Evolutionary conservation across 108 stramenopile genomes (phyloP).

Genomic region (Tribonema minus): DNA sequence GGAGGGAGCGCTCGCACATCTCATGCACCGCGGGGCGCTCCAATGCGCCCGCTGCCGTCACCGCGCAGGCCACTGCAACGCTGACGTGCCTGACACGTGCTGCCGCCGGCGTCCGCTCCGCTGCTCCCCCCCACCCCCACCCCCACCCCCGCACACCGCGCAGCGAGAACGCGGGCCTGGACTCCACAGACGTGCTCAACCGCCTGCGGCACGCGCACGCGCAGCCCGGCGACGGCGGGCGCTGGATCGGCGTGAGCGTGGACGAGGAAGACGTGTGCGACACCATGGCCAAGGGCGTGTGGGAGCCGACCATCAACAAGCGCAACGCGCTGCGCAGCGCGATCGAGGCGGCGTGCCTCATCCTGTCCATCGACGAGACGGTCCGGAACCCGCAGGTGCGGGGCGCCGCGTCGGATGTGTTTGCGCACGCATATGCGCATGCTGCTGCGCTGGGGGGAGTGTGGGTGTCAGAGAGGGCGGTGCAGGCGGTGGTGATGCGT

Average conservation of each 20-base stretch:
- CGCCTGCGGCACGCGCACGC: constrained; percentile 85
- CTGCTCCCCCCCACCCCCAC: no score
- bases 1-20: no score
- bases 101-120: no score
- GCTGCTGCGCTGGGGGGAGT: neutral
- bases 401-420: constrained; percentile 49
- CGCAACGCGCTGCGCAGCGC: constrained; percentile 81
- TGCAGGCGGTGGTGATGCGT: no score
- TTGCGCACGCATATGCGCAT: no score
- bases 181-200: constrained; percentile 91
- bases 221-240: constrained; percentile 64
- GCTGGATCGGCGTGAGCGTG: constrained; percentile 96
- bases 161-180: constrained; percentile 90
- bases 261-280: constrained; percentile 81
- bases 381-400: constrained; percentile 78
- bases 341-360: constrained; percentile 93
- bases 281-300: constrained; percentile 86
- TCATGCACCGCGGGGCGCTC: no score
- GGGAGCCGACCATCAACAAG: constrained; percentile 98
- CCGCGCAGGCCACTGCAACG: no score
- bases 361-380: constrained; percentile 97
- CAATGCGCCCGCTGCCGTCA: no score
- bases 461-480: neutral
- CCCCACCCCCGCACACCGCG: no score
- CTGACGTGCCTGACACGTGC: no score